These are phyloP conservation scores for Pyricularia grisea DNA, from an alignment of 2,329 filamentous ascomycete genomes.

Conservation along the genomic window DNA sequence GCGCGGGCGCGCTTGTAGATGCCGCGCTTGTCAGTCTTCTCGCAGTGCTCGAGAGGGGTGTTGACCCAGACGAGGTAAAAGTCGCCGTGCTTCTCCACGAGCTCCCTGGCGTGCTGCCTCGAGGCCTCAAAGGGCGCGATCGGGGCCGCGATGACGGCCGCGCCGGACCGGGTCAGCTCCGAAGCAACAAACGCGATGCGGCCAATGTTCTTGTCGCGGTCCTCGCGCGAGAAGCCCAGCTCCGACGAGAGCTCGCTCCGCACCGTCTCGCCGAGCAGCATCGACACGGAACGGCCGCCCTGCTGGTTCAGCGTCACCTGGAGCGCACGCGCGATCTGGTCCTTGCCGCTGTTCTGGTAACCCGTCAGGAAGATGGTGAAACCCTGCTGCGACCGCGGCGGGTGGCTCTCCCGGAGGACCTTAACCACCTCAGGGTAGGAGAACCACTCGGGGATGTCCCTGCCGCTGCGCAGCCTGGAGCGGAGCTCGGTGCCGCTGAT, in stretches of 20 bases:
- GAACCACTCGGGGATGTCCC: constrained; percentile 98
- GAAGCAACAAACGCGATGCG: constrained; percentile 95
- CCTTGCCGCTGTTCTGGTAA: constrained; percentile 94
- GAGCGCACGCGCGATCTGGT: constrained; percentile 87
- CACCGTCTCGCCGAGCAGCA: constrained; percentile 92
- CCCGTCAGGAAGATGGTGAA: constrained; percentile 98
- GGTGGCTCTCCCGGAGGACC: constrained; percentile 93
- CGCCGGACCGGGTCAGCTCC: constrained; percentile 85
- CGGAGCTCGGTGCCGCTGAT: constrained; percentile 88
- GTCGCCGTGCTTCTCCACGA: constrained; percentile 77
- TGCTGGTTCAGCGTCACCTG: constrained; percentile 98
- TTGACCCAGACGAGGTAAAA: constrained; percentile 96
- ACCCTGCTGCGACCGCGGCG: constrained; percentile 80
- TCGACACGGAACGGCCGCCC: constrained; percentile 85
- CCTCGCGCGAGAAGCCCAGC: constrained; percentile 87
- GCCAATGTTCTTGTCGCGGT: constrained; percentile 89
- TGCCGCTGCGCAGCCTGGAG: constrained; percentile 78
- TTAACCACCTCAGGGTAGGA: constrained; percentile 98
- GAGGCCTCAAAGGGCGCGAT: constrained; percentile 87
- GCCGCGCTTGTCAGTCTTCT: constrained; percentile 90
- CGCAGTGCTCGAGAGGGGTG: constrained; percentile 82
- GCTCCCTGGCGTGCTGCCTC: constrained; percentile 68
- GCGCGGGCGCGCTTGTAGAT: constrained; percentile 76
- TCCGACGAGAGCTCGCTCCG: constrained; percentile 88
- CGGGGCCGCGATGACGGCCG: constrained; percentile 90